Percentiles rank a stretch among this genome's conserved stretches.
Conservation (phyloP, 345 rosid genomes). For the Rhodamnia rubescens region DNA sequence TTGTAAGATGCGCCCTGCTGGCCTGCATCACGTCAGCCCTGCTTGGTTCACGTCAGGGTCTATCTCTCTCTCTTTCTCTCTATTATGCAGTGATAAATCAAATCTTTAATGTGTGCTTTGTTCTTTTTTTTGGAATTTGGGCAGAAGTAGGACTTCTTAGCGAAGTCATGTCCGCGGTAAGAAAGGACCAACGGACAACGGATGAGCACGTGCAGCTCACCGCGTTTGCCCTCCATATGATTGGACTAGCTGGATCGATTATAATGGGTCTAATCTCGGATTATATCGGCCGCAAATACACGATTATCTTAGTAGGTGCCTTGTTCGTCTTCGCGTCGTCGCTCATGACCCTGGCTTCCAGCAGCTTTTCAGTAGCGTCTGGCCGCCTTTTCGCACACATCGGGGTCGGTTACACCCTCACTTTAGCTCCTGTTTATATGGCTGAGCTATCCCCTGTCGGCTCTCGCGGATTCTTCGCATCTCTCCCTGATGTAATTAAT, state of each 20-base stretch:
- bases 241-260: constrained; percentile 57
- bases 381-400: constrained; percentile 81
- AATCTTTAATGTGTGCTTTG: no score
- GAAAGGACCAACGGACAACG: constrained; percentile 27
- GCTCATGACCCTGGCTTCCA: constrained; percentile 76
- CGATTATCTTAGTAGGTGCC: constrained; percentile 67
- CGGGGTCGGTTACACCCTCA: constrained; percentile 82
- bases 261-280: constrained; percentile 82
- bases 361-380: constrained; percentile 67
- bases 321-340: constrained; percentile 76
- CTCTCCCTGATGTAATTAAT: constrained; percentile 61
- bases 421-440: constrained; percentile 88
- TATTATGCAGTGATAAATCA: no score
- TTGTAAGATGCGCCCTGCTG: no score
- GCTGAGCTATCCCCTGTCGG: constrained; percentile 85
- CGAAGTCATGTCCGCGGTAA: constrained; percentile 44
- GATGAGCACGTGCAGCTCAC: constrained; percentile 41
- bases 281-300: constrained; percentile 84
- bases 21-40: no score
- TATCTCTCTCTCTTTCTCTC: no score
- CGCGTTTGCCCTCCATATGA: constrained; percentile 49
- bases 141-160: constrained; percentile 81
- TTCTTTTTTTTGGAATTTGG: background rate
- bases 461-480: constrained; percentile 81
- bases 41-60: no score